phyloP scores from a whole-genome alignment of 2,329 filamentous ascomycete species.

The Cadophora gregata region DNA sequence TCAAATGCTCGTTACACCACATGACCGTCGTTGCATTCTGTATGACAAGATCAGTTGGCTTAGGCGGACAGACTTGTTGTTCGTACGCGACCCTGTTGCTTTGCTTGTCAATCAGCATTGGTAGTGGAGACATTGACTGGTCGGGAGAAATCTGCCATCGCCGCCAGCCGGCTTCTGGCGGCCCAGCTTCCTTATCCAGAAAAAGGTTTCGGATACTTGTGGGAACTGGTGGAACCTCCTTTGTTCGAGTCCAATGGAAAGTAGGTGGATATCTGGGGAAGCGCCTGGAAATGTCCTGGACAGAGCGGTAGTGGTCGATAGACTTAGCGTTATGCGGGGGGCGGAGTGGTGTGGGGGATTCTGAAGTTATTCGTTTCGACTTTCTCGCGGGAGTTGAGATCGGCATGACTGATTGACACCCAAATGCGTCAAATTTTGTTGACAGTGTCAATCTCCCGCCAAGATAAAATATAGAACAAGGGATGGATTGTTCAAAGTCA shows the following conservation, averaged over 20 bases:
- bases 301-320: not conserved
- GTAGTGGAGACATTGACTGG: not conserved
- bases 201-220: not conserved
- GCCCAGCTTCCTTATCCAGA: not conserved
- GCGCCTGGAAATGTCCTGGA: not conserved
- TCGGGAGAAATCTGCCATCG: not conserved
- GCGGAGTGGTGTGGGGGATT: not conserved
- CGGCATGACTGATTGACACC: slow-evolving; percentile 6
- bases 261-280: slow-evolving; percentile 19
- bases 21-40: no score
- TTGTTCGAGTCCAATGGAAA: not conserved
- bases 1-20: no score
- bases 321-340: slow-evolving; percentile 13
- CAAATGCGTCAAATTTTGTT: not conserved
- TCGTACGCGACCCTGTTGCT: not conserved
- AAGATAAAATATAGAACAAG: not conserved
- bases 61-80: not conserved
- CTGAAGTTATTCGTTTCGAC: not conserved
- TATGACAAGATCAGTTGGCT: no score
- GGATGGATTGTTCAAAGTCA: not conserved
- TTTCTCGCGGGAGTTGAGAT: slow-evolving; percentile 17
- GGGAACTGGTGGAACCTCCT: not conserved
- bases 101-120: not conserved
- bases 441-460: not conserved
- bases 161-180: not conserved